Conservation (phyloP, 306 rosid genomes). For the Trifolium fragiferum region DNA sequence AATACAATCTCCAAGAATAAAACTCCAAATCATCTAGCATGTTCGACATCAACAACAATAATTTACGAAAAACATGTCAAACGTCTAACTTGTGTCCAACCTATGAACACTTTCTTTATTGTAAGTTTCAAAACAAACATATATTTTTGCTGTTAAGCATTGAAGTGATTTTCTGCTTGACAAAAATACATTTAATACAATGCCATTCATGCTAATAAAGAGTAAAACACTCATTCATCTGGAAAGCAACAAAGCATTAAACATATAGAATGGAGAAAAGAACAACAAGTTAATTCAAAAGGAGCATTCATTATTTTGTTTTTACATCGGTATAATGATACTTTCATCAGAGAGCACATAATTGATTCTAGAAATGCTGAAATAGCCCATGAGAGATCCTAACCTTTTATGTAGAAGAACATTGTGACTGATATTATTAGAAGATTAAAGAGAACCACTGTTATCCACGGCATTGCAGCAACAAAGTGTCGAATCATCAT, state of each 20-base stretch:
- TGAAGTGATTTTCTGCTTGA: too few relatives aligned
- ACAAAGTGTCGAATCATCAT: conserved; percentile 94
- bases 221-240: too few relatives aligned
- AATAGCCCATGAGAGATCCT: conserved; percentile 44
- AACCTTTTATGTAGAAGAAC: conserved; percentile 91
- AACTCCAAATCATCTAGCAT: too few relatives aligned
- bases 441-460: conserved; percentile 75
- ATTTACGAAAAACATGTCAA: too few relatives aligned
- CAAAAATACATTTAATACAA: too few relatives aligned
- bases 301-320: neutral
- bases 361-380: conserved; percentile 25
- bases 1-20: too few relatives aligned
- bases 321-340: conserved; percentile 8
- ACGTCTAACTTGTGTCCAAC: too few relatives aligned
- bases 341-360: conserved; percentile 7
- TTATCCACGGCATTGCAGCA: conserved; percentile 98
- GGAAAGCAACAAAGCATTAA: conserved; percentile 1
- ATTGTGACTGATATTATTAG: conserved; percentile 83
- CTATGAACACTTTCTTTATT: too few relatives aligned
- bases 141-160: too few relatives aligned
- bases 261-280: conserved; percentile 20
- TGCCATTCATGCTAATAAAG: too few relatives aligned
- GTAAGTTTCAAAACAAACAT: too few relatives aligned
- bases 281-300: neutral
- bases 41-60: too few relatives aligned